These are phyloP conservation scores for Platanus orientalis DNA, from an alignment of 164 flowering plant genomes.

Conservation along the genomic window DNA sequence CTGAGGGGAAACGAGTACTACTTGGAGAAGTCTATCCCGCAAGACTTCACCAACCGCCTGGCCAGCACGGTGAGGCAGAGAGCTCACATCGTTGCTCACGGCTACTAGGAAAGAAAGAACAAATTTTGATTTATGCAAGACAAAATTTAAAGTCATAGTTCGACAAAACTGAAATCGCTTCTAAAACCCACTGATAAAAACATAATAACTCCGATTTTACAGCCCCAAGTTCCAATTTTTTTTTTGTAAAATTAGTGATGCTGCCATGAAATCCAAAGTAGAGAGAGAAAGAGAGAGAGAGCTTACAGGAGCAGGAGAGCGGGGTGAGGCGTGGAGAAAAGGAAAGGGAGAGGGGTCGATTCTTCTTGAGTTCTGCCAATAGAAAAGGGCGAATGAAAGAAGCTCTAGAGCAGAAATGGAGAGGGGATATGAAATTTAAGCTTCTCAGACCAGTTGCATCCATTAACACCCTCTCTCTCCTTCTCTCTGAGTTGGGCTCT, in stretches of 20 bases:
- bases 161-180: not conserved
- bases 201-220: not conserved
- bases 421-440: constrained; percentile 25
- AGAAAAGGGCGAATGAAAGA: constrained; percentile 18
- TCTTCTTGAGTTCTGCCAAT: constrained; percentile 18
- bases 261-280: not conserved
- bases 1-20: constrained; percentile 85
- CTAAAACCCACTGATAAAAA: not conserved
- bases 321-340: constrained; percentile 17
- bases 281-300: constrained; percentile 8
- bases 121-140: not conserved
- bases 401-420: constrained; percentile 25
- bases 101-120: constrained; percentile 21
- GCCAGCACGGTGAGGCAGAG: constrained; percentile 31
- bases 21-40: constrained; percentile 55
- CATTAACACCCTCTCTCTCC: constrained; percentile 20
- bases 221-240: not conserved
- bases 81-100: constrained; percentile 18
- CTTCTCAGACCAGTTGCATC: constrained; percentile 34
- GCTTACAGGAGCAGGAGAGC: constrained; percentile 24
- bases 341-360: constrained; percentile 10
- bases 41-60: constrained; percentile 23
- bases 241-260: not conserved
- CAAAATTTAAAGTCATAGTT: not conserved
- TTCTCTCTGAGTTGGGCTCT: too few species aligned